Evolutionary conservation across 768 basidiomycete species (phyloP), one percentile per base, ranked within the genome.

Genomic region (Tylopilus felleus): DNA sequence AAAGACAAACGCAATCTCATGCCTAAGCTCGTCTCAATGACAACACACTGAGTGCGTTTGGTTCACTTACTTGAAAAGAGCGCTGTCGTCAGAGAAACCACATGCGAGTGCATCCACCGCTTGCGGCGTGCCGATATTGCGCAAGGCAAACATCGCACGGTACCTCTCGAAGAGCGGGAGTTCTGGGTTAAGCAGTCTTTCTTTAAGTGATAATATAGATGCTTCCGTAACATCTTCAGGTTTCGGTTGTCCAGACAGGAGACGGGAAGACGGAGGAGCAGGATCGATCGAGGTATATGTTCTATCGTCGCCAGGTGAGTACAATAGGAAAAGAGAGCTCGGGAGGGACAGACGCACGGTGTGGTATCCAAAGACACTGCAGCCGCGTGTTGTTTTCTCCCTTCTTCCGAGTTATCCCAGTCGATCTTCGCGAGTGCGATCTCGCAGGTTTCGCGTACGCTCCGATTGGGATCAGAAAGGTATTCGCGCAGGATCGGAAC

Each of bases 1-100:
- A 65, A 98, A 98, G 42, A 99, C 88, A 70, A 98, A 99, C 1
- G 97, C 97, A 44, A 99, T 93, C 70, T 99, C 97, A 70, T 99
- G 97, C 59, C 95, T 96, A 62, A 13, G 22, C 14, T n/a, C 46
- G 21, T 39, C 31, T 50, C 31, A 54, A 41, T 19, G 21, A 45
- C 25, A 22, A 13, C 31, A 49, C 3, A 12, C 22, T 35, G 25
- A n/a, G 22, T 19, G 17, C n/a, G 17, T 14, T 46, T 13, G 27
- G 16, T 47, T 47, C 14, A 72, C 84, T 61, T 56, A 95, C 93
- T 94, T 93, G 85, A 99, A 98, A 22, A 99, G 76, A 2, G 88
- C 92, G 59, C 88, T 92, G 49, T 85, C 84, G 59, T 99, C 96
- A 2, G 76, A 72, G 71, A 99, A 98, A 2, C 97, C 97, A 39